Conservation (phyloP, 306 rosid genomes). For the Arachis stenosperma region DNA sequence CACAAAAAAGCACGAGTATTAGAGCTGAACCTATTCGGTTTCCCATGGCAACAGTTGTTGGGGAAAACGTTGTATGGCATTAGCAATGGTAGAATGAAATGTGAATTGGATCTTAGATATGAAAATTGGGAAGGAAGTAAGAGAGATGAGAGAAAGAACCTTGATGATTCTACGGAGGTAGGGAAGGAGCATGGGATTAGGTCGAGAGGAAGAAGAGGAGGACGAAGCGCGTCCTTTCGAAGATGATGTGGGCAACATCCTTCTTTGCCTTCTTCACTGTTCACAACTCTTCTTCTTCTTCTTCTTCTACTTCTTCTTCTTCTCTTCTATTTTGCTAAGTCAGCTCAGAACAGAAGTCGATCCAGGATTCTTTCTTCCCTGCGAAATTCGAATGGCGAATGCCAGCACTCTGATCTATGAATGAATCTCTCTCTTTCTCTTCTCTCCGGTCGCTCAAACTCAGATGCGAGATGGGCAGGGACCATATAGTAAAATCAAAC, state of each 20-base stretch:
- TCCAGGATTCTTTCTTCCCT: constrained; percentile 35
- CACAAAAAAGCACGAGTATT: too few relatives aligned
- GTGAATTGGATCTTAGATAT: constrained; percentile 31
- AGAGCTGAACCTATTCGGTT: constrained; percentile 24
- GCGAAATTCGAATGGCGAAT: background rate
- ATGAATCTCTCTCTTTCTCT: constrained; percentile 22
- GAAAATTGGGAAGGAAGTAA: background rate
- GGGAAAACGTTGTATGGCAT: background rate
- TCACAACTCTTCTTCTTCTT: background rate
- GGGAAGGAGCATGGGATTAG: constrained; percentile 80
- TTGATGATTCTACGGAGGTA: constrained; percentile 93
- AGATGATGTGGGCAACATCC: constrained; percentile 86
- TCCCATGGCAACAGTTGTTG: background rate
- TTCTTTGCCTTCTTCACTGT: constrained; percentile 17
- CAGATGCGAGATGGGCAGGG: constrained; percentile 38
- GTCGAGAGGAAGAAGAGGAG: constrained; percentile 76
- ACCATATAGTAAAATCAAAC: constrained; percentile 38
- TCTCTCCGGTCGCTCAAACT: constrained; percentile 43
- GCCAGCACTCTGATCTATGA: background rate
- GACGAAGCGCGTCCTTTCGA: constrained; percentile 85
- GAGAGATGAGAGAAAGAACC: constrained; percentile 72
- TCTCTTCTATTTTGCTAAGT: background rate
- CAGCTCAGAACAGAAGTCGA: constrained; percentile 41
- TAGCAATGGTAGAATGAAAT: background rate
- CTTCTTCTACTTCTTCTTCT: background rate